phyloP scores from a whole-genome alignment of 192 early-diverging fungal genomes.

The Backusella luteola region DNA sequence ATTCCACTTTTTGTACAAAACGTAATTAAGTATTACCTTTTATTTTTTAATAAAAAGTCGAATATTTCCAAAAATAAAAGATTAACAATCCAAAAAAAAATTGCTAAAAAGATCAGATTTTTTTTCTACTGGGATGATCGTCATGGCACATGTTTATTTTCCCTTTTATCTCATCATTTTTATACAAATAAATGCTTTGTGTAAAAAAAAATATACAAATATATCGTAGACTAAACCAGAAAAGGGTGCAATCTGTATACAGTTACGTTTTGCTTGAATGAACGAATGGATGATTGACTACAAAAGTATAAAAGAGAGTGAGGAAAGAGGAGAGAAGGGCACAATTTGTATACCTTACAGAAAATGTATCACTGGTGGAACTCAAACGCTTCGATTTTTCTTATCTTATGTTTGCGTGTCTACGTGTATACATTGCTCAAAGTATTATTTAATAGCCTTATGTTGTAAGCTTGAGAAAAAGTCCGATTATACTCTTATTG shows the following conservation, averaged over 20 bases:
- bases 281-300: background rate
- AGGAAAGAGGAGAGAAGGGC: background rate
- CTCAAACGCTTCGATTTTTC: background rate
- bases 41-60: constrained; percentile 2
- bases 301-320: background rate
- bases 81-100: background rate
- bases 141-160: background rate
- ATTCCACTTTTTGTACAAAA: background rate
- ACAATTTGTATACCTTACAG: background rate
- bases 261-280: background rate
- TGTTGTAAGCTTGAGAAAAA: background rate
- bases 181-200: background rate
- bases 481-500: background rate
- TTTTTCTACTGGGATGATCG: background rate
- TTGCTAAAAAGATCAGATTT: background rate
- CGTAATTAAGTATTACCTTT: background rate
- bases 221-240: background rate
- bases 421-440: background rate
- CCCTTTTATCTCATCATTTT: background rate
- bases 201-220: background rate
- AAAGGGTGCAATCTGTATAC: background rate
- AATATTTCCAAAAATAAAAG: background rate
- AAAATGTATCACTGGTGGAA: background rate
- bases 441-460: background rate
- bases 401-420: background rate